Percentiles rank a stretch among this genome's conserved stretches.
phyloP scores from a whole-genome alignment of 371 early-diverging fungal species.

The Furculomyces boomerangus region DNA sequence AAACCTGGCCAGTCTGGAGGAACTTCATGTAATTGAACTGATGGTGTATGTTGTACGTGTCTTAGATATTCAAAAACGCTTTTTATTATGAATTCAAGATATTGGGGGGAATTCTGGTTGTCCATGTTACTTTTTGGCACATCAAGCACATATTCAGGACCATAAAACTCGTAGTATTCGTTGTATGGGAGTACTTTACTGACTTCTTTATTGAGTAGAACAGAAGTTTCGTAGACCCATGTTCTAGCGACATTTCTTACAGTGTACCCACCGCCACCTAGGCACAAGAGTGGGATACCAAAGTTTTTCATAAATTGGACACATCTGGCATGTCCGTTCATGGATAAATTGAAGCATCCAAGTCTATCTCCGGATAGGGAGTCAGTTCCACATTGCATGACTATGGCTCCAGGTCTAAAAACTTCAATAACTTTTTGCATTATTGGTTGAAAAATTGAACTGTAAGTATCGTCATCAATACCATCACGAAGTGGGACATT shows the following conservation, averaged over 20 bases:
- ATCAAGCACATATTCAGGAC: constrained; percentile 85
- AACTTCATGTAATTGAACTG: constrained; percentile 60
- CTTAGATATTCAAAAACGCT: constrained; percentile 21
- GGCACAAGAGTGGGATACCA: constrained; percentile 79
- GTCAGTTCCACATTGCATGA: constrained; percentile 99
- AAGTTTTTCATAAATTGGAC: constrained; percentile 85
- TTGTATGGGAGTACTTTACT: constrained; percentile 71
- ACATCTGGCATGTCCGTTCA: constrained; percentile 74
- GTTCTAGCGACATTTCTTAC: constrained; percentile 94
- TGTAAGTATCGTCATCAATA: constrained; percentile 90
- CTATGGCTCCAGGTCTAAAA: constrained; percentile 90
- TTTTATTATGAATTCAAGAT: constrained; percentile 51
- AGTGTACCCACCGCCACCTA: constrained; percentile 99
- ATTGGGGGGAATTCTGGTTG: constrained; percentile 79
- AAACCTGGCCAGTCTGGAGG: constrained; percentile 8
- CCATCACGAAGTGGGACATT: constrained; percentile 97
- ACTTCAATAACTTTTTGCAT: constrained; percentile 80
- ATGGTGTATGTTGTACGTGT: constrained; percentile 53
- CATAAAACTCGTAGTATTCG: constrained; percentile 88
- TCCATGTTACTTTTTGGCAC: constrained; percentile 93
- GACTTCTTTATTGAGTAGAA: constrained; percentile 64
- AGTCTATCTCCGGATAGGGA: constrained; percentile 97
- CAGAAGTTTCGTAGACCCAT: constrained; percentile 97
- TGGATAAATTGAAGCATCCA: constrained; percentile 96
- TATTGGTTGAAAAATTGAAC: constrained; percentile 76